These are phyloP conservation scores for Citropsis articulata DNA, from an alignment of 345 rosid species.

Conservation along the genomic window DNA sequence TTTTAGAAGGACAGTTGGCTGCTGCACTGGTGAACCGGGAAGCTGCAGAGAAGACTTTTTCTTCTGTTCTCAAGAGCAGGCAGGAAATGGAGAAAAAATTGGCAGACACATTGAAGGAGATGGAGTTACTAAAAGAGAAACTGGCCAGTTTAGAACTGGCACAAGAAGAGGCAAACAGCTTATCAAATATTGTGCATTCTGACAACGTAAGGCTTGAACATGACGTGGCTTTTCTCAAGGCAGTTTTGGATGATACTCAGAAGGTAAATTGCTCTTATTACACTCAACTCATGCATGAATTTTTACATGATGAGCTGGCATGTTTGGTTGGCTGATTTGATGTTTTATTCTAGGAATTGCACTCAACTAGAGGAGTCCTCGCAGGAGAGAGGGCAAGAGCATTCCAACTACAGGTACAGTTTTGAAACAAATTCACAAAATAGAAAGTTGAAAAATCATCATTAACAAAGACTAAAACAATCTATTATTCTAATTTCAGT, in stretches of 20 bases:
- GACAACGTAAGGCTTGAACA: conserved; percentile 98
- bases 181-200: conserved; percentile 85
- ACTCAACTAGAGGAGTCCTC: conserved; percentile 93
- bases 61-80: conserved; percentile 67
- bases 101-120: conserved; percentile 60
- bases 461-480: not conserved
- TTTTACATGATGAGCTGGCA: not conserved
- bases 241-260: conserved; percentile 89
- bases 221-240: conserved; percentile 94
- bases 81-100: conserved; percentile 82
- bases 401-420: conserved; percentile 80
- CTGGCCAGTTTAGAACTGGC: conserved; percentile 67
- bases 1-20: conserved; percentile 73
- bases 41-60: conserved; percentile 66
- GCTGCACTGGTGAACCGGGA: conserved; percentile 67
- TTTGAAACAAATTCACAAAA: conserved; percentile 7
- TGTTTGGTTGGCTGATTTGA: conserved; percentile 13
- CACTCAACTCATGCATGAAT: not conserved
- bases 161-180: conserved; percentile 85
- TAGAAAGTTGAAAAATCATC: not conserved
- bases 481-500: not conserved
- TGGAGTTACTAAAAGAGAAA: conserved; percentile 87
- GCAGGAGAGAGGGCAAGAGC: conserved; percentile 94
- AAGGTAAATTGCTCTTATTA: conserved; percentile 46
- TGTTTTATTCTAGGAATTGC: conserved; percentile 59